Percentiles rank a stretch among this genome's conserved stretches.
Conservation (phyloP, 2,329 filamentous ascomycete species). For the Curvularia sp. region DNA sequence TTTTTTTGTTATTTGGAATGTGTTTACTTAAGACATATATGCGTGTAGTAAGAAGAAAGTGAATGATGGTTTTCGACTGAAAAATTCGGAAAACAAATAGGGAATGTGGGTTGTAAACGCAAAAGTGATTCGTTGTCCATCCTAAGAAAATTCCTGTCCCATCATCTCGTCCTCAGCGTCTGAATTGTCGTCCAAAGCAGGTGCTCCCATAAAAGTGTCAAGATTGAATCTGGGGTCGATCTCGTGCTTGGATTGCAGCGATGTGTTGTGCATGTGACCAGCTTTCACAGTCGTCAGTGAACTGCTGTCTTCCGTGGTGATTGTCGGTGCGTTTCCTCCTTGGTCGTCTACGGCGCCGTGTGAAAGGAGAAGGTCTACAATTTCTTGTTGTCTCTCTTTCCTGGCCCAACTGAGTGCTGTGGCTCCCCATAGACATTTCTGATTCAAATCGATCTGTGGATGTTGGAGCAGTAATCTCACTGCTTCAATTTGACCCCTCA, state of each 20-base stretch:
- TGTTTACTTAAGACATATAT: not conserved
- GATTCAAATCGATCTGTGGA: not conserved
- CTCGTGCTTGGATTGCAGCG: not conserved
- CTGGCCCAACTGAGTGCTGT: not conserved
- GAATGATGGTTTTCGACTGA: not conserved
- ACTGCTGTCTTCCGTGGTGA: not conserved
- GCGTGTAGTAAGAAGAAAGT: not conserved
- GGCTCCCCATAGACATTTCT: not conserved
- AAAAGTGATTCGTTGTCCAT: not conserved
- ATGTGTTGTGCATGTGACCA: not conserved
- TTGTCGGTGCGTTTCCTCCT: not conserved
- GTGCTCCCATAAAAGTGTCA: not conserved
- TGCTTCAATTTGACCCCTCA: not conserved
- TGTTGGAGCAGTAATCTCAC: constrained; percentile 4
- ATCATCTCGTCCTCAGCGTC: not conserved
- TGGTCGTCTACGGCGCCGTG: not conserved
- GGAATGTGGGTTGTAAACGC: not conserved
- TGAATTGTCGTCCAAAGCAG: not conserved
- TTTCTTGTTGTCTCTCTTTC: too few species aligned
- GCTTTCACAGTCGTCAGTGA: not conserved
- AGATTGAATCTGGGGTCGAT: not conserved
- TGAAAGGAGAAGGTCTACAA: constrained; percentile 6
- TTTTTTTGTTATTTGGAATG: not conserved
- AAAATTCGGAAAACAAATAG: not conserved
- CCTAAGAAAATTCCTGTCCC: not conserved